phyloP scores from a whole-genome alignment of 306 rosid species.

The Fragaria nilgerrensis region DNA sequence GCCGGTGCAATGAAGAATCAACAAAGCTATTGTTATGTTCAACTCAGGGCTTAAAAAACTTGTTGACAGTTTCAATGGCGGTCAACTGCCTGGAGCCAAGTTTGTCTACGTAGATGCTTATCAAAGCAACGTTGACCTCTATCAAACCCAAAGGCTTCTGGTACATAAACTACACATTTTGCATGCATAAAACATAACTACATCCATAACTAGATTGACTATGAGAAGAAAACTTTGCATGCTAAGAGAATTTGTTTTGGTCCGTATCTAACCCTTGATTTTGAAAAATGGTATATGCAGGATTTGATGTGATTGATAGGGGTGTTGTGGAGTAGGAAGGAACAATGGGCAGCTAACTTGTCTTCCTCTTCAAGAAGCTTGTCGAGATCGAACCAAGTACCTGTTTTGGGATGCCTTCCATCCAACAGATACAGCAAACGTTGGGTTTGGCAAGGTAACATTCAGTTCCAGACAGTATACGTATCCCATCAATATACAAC shows the following conservation, averaged over 20 bases:
- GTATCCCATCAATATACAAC: slow-evolving; percentile 76
- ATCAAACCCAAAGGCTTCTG: slow-evolving; percentile 43
- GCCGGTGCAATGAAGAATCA: slow-evolving; percentile 77
- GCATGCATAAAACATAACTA: background rate
- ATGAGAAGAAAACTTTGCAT: background rate
- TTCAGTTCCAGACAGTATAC: slow-evolving; percentile 48
- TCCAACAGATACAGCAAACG: slow-evolving; percentile 77
- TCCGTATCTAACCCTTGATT: background rate
- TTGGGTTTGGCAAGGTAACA: slow-evolving; percentile 48
- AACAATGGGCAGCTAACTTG: slow-evolving; percentile 93
- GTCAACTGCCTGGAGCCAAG: slow-evolving; percentile 71
- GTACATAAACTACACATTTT: slow-evolving; percentile 31
- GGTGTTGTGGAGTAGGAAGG: slow-evolving; percentile 88
- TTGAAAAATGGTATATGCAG: slow-evolving; percentile 39
- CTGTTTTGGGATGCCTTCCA: slow-evolving; percentile 94
- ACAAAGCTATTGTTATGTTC: slow-evolving; percentile 58
- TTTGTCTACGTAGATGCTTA: slow-evolving; percentile 76
- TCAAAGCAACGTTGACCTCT: slow-evolving; percentile 53
- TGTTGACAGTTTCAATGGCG: slow-evolving; percentile 62
- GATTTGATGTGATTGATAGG: slow-evolving; percentile 78
- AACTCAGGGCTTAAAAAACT: slow-evolving; percentile 63
- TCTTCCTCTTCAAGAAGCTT: slow-evolving; percentile 74
- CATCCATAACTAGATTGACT: background rate
- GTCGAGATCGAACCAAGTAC: slow-evolving; percentile 59
- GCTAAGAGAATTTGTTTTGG: background rate